Conservation (phyloP, 495 filamentous ascomycete genomes). For the Venustampulla echinocandica region DNA sequence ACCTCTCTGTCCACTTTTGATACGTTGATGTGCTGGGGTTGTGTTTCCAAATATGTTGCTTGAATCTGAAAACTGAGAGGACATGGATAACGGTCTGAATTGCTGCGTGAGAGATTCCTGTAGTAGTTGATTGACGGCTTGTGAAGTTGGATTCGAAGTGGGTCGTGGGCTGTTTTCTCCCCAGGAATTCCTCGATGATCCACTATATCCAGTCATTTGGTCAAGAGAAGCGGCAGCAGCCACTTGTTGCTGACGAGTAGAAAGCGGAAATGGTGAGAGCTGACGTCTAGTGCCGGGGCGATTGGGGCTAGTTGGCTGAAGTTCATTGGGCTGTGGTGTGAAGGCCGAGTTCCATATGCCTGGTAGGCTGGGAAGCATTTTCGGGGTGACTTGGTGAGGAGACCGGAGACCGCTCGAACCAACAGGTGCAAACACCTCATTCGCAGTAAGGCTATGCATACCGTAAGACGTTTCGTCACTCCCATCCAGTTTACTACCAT, state of each 20-base stretch:
- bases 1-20: slow-evolving; percentile 12
- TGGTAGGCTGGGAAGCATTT: slow-evolving; percentile 19
- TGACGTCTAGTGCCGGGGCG: slow-evolving; percentile 6
- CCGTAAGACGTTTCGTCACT: slow-evolving; percentile 28
- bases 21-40: slow-evolving; percentile 20
- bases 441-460: slow-evolving; percentile 20
- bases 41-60: slow-evolving; percentile 31
- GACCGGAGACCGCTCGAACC: slow-evolving; percentile 2
- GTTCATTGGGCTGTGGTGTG: slow-evolving; percentile 21
- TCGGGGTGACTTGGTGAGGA: slow-evolving; percentile 14
- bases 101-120: slow-evolving; percentile 11
- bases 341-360: slow-evolving; percentile 18
- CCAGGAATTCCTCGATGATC: slow-evolving; percentile 5
- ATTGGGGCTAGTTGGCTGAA: slow-evolving; percentile 13
- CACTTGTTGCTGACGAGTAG: slow-evolving; percentile 12
- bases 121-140: slow-evolving; percentile 12
- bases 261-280: slow-evolving; percentile 13
- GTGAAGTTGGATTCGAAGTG: neutral
- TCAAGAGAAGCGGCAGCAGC: slow-evolving; percentile 15
- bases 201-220: slow-evolving; percentile 5
- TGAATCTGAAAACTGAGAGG: slow-evolving; percentile 25
- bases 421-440: slow-evolving; percentile 21
- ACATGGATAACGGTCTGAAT: slow-evolving; percentile 11
- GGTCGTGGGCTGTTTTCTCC: slow-evolving; percentile 6
- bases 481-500: neutral